A percentile compares a stretch with the other conserved stretches of the same genome.
Conservation (phyloP, 2,329 filamentous ascomycete genomes). For the Hymenoscyphus salicellus region DNA sequence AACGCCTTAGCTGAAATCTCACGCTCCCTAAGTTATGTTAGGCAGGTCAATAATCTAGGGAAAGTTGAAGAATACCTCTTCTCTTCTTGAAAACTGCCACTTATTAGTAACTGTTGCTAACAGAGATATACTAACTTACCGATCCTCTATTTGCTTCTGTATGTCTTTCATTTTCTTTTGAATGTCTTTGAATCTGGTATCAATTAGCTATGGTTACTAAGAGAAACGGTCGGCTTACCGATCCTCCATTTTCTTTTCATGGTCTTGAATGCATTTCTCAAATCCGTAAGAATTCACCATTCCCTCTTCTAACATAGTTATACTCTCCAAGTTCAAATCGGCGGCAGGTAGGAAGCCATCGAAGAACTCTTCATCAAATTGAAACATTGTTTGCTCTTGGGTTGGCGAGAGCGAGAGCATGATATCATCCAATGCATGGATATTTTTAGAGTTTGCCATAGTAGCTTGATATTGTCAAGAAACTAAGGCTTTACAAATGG, state of each 20-base stretch:
- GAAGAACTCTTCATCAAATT: not conserved
- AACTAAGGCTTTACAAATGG: not conserved
- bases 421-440: not conserved
- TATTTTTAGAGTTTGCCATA: not conserved
- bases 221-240: too few species aligned
- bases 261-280: too few species aligned
- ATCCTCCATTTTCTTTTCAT: too few species aligned
- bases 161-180: too few species aligned
- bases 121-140: not conserved
- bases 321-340: not conserved
- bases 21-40: not conserved
- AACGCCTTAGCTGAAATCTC: too few species aligned
- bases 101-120: not conserved
- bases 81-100: not conserved
- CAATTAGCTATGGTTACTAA: too few species aligned
- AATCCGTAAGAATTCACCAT: too few species aligned
- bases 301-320: not conserved
- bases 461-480: not conserved
- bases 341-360: not conserved
- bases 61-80: not conserved
- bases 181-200: too few species aligned
- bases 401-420: not conserved
- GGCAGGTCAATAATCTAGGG: not conserved
- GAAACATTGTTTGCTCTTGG: not conserved
- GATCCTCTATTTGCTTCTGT: too few species aligned